Conservation (phyloP, 2,329 filamentous ascomycete species). For the Colletotrichum tamarilloi region DNA sequence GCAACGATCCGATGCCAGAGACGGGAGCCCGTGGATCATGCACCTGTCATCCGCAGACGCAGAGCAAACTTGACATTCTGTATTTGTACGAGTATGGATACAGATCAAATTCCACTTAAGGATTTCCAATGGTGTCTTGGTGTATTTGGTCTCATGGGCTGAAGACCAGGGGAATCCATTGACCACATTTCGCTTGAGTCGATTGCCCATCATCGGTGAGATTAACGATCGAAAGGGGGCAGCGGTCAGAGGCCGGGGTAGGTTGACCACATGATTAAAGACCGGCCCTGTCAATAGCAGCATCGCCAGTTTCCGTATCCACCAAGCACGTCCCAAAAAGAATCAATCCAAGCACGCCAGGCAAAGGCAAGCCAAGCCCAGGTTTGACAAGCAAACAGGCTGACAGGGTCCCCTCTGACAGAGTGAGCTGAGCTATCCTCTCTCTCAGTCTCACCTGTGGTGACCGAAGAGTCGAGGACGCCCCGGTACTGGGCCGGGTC, state of each 20-base stretch:
- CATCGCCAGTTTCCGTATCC: slow-evolving; percentile 7
- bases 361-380: background rate
- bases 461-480: background rate
- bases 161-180: background rate
- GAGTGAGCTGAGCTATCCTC: background rate
- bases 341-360: background rate
- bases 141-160: background rate
- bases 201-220: slow-evolving; percentile 30
- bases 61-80: slow-evolving; percentile 5
- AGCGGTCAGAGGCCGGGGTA: slow-evolving; percentile 13
- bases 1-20: background rate
- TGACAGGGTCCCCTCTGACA: background rate
- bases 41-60: background rate
- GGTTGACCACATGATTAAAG: slow-evolving; percentile 32
- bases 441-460: background rate
- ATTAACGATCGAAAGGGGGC: slow-evolving; percentile 33
- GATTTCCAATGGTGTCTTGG: background rate
- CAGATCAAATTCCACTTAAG: background rate
- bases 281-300: slow-evolving; percentile 9
- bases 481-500: background rate
- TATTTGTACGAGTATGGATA: background rate
- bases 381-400: background rate
- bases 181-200: slow-evolving; percentile 32
- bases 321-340: background rate
- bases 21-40: slow-evolving; percentile 9